phyloP scores from a whole-genome alignment of 78 protist species.

The Trichosphaerium sp. region DNA sequence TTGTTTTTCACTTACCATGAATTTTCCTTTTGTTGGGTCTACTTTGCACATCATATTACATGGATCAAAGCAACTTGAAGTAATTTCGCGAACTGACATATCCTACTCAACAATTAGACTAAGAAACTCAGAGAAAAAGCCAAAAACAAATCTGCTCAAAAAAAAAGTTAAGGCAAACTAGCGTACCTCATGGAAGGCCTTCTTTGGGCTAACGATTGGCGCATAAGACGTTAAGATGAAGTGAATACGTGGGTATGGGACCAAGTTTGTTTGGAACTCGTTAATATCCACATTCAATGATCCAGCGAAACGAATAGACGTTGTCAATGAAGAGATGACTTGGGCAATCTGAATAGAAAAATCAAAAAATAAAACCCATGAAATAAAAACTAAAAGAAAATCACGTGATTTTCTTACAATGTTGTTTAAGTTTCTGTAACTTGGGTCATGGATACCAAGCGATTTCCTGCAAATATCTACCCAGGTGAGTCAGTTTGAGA shows the following conservation, averaged over 20 bases:
- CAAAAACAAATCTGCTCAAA: too few relatives aligned
- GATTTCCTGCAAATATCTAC: slow-evolving; percentile 75
- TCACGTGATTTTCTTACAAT: slow-evolving; percentile 69
- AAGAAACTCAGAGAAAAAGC: too few relatives aligned
- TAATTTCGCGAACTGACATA: slow-evolving; percentile 72
- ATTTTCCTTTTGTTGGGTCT: slow-evolving; percentile 87
- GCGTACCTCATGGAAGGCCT: slow-evolving; percentile 71
- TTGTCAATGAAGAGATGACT: slow-evolving; percentile 77
- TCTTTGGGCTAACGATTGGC: slow-evolving; percentile 75
- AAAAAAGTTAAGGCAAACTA: too few relatives aligned
- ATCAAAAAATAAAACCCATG: too few relatives aligned
- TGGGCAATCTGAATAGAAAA: background rate
- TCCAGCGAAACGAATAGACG: slow-evolving; percentile 89
- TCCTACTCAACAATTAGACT: too few relatives aligned
- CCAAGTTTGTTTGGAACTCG: slow-evolving; percentile 82
- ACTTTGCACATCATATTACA: slow-evolving; percentile 81
- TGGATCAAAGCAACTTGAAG: slow-evolving; percentile 77
- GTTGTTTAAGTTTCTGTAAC: slow-evolving; percentile 77
- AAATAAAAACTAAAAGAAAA: too few relatives aligned
- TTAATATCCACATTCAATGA: slow-evolving; percentile 72
- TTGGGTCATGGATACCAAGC: slow-evolving; percentile 85
- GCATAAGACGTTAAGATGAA: slow-evolving; percentile 68
- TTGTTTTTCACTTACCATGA: too few relatives aligned
- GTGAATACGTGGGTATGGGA: slow-evolving; percentile 85
- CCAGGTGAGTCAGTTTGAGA: too few relatives aligned